Evolutionary conservation across 169 alveolate species (phyloP), one percentile per base, ranked within the genome.

Genomic region (Cryptosporidium canis): DNA sequence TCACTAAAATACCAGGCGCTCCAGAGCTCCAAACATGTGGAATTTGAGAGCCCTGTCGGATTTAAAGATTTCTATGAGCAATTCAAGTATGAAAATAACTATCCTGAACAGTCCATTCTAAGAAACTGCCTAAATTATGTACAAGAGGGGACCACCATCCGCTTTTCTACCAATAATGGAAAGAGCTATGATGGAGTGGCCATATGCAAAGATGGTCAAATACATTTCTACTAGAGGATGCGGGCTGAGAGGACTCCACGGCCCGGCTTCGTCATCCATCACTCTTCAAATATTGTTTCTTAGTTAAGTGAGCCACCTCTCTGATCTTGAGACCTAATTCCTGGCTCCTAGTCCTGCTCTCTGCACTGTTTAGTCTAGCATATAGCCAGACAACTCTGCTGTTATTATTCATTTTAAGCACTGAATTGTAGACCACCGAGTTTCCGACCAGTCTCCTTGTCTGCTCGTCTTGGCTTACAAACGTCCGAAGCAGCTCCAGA

Each of bases 61-160:
- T 61, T 61, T 61, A 44, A 66, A 35, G 37, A 21, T 41, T n/a
- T 33, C 8, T 21, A 33, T 18, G 61, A 55, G 24, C 44, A 71
- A 33, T 35, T 71, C 16, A 55, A 18, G 37, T 71, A 29, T 8
- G 85, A 51, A 39, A 71, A 55, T 35, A 21, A 33, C 41, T 14
- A 48, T 48, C 18, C 45, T 45, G n/a, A 31, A 14, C 21, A 29
- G 24, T 71, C 85, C 1, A 71, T 71, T 8, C 27, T 71, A 18
- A 55, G 48, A 71, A 55, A 71, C 39, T 71, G 85, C 53, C 48
- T 71, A 12, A 71, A 71, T 51, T 71, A 71, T 29, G 39, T 71
- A 14, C 44, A 31, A 14, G 64, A 71, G 16, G 85, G 41, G 12
- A 71, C 85, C 2, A 29, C 33, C 31, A 55, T 71, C 53, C 35